Evolutionary conservation across 2,329 filamentous ascomycete species (phyloP), one percentile per base, ranked within the genome.

Genomic region (Epichloe coenophiala): DNA sequence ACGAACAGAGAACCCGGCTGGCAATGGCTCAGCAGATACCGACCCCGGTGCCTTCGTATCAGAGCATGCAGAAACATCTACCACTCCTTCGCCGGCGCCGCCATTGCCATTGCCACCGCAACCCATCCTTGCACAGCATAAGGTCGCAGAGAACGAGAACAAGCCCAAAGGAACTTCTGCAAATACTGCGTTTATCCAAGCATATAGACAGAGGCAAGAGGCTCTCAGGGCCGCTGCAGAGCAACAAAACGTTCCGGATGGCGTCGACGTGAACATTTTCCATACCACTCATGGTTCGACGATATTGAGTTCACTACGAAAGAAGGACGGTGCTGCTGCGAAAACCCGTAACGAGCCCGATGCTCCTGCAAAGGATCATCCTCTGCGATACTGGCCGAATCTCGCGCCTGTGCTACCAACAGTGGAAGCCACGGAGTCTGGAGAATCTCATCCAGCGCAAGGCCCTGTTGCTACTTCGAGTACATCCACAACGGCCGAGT

Each of bases 181-280:
- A 21, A 39, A 42, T 15, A 21, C 13, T 2, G 49, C 38, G 12
- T 53, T 48, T 46, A 23, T 49, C n/a, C 38, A 51, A 45, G 47
- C 51, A 35, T 49, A 53, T 27, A 46, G 55, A 27, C 35, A 51
- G 9, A 54, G 52, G 9, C 21, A 40, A 6, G 52, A 56, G 12
- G 31, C 47, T n/a, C n/a, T 31, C 12, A 35, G 43, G 35, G 49
- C 33, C 8, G 50, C 54, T 19, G 55, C 55, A 23, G 61, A 59
- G 33, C 59, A 61, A 27, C 58, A 65, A 9, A 66, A 69, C 35
- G 54, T 68, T 1, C 71, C 72, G 3, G 56, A 63, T 0, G 71
- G 61, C 23, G 59, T 74, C 21, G 65, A 75, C 49, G 56, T 75
- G 47, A 71, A 74, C 46, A 59, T 77, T 19, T 78, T 78, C 50